Evolutionary conservation across 148 eudicot species (phyloP).

Genomic region (Persicaria maculosa): DNA sequence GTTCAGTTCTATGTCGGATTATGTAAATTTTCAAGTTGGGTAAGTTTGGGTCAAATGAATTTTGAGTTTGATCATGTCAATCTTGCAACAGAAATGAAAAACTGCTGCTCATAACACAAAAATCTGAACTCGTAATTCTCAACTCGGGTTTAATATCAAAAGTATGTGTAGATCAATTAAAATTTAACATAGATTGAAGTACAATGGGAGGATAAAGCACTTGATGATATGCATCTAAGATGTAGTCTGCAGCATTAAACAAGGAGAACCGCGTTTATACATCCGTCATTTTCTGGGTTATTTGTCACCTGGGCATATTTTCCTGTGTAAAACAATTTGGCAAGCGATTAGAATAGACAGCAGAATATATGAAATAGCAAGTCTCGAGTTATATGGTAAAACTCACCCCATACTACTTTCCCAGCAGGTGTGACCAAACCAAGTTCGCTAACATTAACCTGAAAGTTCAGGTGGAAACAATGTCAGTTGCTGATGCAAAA

Average conservation of each 20-base stretch:
- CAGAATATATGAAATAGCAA: neutral
- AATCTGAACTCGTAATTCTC: too few species aligned
- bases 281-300: constrained; percentile 96
- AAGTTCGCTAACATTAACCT: constrained; percentile 94
- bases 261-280: constrained; percentile 82
- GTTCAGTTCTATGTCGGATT: too few species aligned
- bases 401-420: constrained; percentile 97
- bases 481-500: neutral
- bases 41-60: too few species aligned
- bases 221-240: neutral
- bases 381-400: neutral
- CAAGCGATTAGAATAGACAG: neutral
- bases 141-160: too few species aligned
- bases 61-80: too few species aligned
- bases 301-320: constrained; percentile 97
- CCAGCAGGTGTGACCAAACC: constrained; percentile 98
- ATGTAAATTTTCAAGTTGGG: too few species aligned
- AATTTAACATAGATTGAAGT: too few species aligned
- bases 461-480: constrained; percentile 4
- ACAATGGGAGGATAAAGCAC: too few species aligned
- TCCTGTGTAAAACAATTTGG: constrained; percentile 36
- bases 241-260: constrained; percentile 31
- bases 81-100: too few species aligned
- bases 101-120: too few species aligned
- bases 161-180: too few species aligned